Conservation (phyloP, 2,329 filamentous ascomycete genomes). For the Cryphonectria parasitica region DNA sequence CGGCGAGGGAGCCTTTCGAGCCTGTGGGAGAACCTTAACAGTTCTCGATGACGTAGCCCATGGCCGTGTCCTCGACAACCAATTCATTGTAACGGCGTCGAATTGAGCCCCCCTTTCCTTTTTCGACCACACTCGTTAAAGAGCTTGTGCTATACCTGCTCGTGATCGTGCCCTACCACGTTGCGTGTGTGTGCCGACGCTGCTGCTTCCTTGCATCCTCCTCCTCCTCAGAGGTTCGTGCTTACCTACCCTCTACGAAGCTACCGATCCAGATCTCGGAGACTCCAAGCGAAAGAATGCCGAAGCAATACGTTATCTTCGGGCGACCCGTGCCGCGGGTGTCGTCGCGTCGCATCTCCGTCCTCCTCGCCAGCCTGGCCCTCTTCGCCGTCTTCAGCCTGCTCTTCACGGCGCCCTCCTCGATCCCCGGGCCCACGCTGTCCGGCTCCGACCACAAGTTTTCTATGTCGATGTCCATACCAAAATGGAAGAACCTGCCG, state of each 20-base stretch:
- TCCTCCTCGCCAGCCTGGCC: conserved; percentile 55
- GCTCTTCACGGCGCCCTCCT: conserved; percentile 54
- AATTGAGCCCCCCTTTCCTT: neutral
- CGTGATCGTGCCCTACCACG: conserved; percentile 2
- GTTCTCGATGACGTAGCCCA: conserved; percentile 10
- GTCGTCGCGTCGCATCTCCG: conserved; percentile 55
- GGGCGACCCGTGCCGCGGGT: conserved; percentile 56
- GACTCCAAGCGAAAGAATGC: conserved; percentile 44
- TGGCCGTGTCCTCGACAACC: conserved; percentile 4
- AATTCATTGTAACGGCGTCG: conserved; percentile 9
- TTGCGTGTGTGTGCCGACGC: neutral
- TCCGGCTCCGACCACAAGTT: conserved; percentile 55
- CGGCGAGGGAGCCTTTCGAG: neutral
- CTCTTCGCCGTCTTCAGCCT: conserved; percentile 59
- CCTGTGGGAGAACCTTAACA: neutral
- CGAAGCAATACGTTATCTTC: conserved; percentile 50
- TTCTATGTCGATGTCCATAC: conserved; percentile 42
- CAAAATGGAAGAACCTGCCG: conserved; percentile 44
- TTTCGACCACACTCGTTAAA: conserved; percentile 4
- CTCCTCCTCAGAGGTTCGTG: neutral
- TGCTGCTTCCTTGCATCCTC: neutral
- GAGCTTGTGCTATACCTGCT: neutral
- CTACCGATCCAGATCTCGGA: conserved; percentile 19
- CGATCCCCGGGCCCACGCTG: conserved; percentile 53
- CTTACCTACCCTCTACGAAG: neutral